A percentile compares a stretch with the other conserved stretches of the same genome.
Conservation (phyloP, 2,329 filamentous ascomycete species). For the Stagonosporopsis tanaceti region DNA sequence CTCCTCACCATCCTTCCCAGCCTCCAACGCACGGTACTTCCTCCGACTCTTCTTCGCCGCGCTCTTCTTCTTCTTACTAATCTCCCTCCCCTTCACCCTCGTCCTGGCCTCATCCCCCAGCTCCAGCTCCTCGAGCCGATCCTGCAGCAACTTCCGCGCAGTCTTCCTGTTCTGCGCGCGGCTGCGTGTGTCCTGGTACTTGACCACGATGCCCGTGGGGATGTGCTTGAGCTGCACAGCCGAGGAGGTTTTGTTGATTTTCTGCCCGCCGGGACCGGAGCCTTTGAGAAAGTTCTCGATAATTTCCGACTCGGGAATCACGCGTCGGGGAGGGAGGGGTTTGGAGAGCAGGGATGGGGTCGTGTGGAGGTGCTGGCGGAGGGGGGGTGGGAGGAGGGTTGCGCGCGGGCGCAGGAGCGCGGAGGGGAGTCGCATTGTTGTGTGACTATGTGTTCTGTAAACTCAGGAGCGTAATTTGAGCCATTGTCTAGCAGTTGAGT, state of each 20-base stretch:
- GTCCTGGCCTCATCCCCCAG: slow-evolving; percentile 75
- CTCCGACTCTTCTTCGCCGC: slow-evolving; percentile 80
- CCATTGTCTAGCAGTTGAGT: background rate
- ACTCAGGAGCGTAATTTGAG: background rate
- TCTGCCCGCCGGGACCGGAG: slow-evolving; percentile 91
- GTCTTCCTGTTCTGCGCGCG: slow-evolving; percentile 86
- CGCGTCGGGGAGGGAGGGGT: slow-evolving; percentile 71
- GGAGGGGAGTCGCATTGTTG: slow-evolving; percentile 19
- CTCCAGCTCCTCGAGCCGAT: slow-evolving; percentile 75
- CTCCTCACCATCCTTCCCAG: slow-evolving; percentile 55
- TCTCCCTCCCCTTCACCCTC: slow-evolving; percentile 68
- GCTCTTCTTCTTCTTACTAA: slow-evolving; percentile 76
- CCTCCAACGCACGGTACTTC: slow-evolving; percentile 66
- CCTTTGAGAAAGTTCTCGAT: slow-evolving; percentile 89
- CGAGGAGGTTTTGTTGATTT: slow-evolving; percentile 98
- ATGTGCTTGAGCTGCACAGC: slow-evolving; percentile 92
- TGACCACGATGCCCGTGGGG: slow-evolving; percentile 90
- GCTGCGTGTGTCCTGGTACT: slow-evolving; percentile 90
- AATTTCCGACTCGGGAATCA: slow-evolving; percentile 79
- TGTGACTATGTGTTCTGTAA: background rate
- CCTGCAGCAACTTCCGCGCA: slow-evolving; percentile 78
- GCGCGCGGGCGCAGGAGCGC: slow-evolving; percentile 23
- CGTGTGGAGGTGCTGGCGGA: slow-evolving; percentile 16
- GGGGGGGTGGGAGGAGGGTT: slow-evolving; percentile 24
- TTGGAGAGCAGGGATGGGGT: slow-evolving; percentile 27